phyloP scores from a whole-genome alignment of 1,284 basidiomycete species.

The Trichosporon faecale region DNA sequence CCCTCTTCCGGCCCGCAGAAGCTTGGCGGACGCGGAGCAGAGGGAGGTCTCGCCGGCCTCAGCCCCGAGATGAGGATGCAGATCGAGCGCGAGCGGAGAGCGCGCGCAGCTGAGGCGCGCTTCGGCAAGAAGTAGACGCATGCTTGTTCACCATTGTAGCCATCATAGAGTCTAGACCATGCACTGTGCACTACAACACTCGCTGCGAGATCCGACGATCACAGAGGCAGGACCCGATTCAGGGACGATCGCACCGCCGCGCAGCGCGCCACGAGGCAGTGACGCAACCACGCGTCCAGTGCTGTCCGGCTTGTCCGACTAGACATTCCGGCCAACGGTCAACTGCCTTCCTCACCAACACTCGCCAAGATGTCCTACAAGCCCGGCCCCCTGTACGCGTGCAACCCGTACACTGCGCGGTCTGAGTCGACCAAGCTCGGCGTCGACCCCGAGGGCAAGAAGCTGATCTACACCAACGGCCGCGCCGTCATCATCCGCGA shows the following conservation, averaged over 20 bases:
- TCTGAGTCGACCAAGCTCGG: conserved; percentile 70
- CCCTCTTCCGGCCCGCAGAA: conserved; percentile 58
- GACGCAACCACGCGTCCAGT: conserved; percentile 16
- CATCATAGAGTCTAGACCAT: neutral
- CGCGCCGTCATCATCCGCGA: conserved; percentile 73
- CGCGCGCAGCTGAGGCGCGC: conserved; percentile 84
- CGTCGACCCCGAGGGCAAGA: conserved; percentile 67
- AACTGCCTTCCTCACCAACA: neutral
- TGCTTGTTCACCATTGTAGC: neutral
- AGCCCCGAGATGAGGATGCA: conserved; percentile 84
- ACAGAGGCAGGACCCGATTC: neutral
- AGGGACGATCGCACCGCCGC: conserved; percentile 4
- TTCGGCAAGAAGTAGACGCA: conserved; percentile 24
- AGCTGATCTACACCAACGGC: conserved; percentile 81
- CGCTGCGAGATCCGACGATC: neutral
- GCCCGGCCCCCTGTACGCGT: conserved; percentile 60
- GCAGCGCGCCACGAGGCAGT: conserved; percentile 4
- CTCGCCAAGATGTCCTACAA: conserved; percentile 13
- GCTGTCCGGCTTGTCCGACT: neutral
- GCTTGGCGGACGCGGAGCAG: conserved; percentile 64
- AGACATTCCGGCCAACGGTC: neutral
- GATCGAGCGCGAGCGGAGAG: conserved; percentile 87
- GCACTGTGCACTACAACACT: conserved; percentile 5
- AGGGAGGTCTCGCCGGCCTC: conserved; percentile 61
- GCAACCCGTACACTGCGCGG: conserved; percentile 66